Evolutionary conservation across 805 yeast species (phyloP).

Genomic region (Wickerhamomyces rabaulensis): DNA sequence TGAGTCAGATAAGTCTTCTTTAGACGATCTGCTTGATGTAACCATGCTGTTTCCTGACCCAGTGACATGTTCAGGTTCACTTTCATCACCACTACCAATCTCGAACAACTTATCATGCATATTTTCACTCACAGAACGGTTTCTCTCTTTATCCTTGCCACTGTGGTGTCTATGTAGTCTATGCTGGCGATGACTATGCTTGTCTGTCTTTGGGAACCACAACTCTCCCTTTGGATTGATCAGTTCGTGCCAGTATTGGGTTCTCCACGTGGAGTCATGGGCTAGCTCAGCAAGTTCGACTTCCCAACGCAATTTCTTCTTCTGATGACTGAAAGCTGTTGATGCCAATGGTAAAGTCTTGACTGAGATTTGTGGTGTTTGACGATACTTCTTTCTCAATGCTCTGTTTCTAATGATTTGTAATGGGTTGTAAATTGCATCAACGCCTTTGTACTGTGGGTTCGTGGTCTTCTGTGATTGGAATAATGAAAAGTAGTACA

Average conservation of each 20-base stretch:
- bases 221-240: constrained; percentile 37
- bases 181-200: constrained; percentile 9
- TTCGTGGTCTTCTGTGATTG: constrained; percentile 15
- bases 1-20: constrained; percentile 11
- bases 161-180: constrained; percentile 1
- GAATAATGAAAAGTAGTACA: constrained; percentile 20
- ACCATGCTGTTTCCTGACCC: neutral
- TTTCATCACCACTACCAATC: constrained; percentile 4
- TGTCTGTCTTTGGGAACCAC: constrained; percentile 41
- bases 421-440: constrained; percentile 73
- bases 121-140: constrained; percentile 1
- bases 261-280: constrained; percentile 55
- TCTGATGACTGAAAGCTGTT: constrained; percentile 48
- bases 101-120: constrained; percentile 21
- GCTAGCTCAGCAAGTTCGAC: constrained; percentile 54
- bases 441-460: constrained; percentile 37
- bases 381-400: constrained; percentile 46
- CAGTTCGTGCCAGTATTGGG: constrained; percentile 49
- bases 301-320: constrained; percentile 55
- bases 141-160: constrained; percentile 1
- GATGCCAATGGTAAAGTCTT: constrained; percentile 59
- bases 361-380: constrained; percentile 39
- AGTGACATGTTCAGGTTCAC: neutral
- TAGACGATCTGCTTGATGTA: constrained; percentile 7
- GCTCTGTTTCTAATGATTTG: constrained; percentile 75